These are phyloP conservation scores for Primulina huaijiensis DNA, from an alignment of 257 asterid genomes.

Conservation along the genomic window DNA sequence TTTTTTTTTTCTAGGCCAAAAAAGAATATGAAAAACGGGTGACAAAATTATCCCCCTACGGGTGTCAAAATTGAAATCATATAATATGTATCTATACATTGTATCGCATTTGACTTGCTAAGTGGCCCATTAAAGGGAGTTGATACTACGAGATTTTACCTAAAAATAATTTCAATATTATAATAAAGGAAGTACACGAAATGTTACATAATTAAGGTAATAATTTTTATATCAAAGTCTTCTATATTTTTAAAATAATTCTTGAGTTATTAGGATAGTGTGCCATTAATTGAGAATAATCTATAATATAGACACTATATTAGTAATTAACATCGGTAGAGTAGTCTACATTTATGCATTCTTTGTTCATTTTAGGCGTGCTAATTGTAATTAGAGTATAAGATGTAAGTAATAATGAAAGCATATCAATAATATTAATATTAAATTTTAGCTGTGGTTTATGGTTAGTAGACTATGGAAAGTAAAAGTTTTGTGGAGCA, in stretches of 20 bases:
- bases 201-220: background rate
- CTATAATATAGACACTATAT: background rate
- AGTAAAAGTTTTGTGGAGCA: no score
- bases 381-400: background rate
- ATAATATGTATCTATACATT: no score
- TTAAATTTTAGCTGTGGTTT: no score
- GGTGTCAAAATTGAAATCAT: no score
- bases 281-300: background rate
- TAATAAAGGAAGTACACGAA: background rate
- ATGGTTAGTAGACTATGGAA: no score
- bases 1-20: no score
- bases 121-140: background rate
- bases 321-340: background rate
- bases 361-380: background rate
- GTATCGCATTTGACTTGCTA: background rate
- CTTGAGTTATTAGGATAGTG: background rate
- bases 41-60: no score
- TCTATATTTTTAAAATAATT: background rate
- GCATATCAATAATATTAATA: background rate
- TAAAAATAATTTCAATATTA: no score
- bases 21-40: no score
- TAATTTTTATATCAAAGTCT: no score
- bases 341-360: background rate
- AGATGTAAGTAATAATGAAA: background rate
- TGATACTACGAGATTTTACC: background rate